Percentiles rank a stretch among this genome's conserved stretches.
These are phyloP conservation scores for Besnoitia besnoiti DNA, from an alignment of 169 alveolate species.

Conservation along the genomic window DNA sequence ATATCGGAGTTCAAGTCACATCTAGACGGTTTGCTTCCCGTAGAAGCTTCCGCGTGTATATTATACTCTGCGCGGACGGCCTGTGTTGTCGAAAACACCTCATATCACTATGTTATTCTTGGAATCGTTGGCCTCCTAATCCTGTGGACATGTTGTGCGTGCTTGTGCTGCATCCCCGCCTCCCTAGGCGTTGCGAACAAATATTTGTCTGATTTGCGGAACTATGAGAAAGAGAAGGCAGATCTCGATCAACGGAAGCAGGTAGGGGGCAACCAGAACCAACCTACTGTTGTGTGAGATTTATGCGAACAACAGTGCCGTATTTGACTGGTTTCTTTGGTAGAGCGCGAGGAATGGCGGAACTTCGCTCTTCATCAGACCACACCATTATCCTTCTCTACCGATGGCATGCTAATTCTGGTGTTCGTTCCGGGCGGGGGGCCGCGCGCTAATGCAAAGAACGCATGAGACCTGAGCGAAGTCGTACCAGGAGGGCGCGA, in stretches of 20 bases:
- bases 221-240: neutral
- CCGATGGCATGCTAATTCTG: no score
- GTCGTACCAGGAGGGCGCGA: no score
- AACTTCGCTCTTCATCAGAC: no score
- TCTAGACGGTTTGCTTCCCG: neutral
- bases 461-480: no score
- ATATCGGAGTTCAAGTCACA: neutral
- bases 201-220: neutral
- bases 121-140: neutral
- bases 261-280: neutral
- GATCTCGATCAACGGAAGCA: neutral
- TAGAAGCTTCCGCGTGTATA: neutral
- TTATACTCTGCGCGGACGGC: neutral
- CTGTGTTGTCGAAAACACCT: constrained; percentile 5
- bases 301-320: neutral
- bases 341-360: no score
- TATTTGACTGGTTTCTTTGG: neutral
- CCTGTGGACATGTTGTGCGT: neutral
- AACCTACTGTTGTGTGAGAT: neutral
- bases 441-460: no score
- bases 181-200: neutral
- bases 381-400: no score
- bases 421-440: no score
- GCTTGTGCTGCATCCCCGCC: constrained; percentile 20
- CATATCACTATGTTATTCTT: neutral